Percentiles rank a stretch among this genome's conserved stretches.
Evolutionary conservation across 441 rosid species (phyloP).

Genomic region (Corymbia citriodora): DNA sequence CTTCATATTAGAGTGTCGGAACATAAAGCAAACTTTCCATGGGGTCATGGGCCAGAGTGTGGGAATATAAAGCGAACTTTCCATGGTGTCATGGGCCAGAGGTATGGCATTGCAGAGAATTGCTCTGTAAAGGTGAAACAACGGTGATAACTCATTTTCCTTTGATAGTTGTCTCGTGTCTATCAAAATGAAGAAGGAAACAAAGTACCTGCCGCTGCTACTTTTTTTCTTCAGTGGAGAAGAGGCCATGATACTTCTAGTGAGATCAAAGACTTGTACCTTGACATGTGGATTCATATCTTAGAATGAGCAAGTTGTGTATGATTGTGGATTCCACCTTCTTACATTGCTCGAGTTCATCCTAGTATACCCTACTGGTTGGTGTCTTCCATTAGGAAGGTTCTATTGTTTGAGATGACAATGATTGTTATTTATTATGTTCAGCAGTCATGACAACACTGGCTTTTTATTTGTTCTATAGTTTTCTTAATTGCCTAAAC

Average conservation of each 20-base stretch:
- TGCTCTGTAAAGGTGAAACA: background rate
- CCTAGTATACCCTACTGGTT: background rate
- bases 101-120: background rate
- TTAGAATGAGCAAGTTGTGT: background rate
- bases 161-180: background rate
- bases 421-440: background rate
- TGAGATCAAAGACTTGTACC: background rate
- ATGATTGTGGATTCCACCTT: background rate
- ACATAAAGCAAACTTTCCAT: background rate
- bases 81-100: background rate
- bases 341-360: background rate
- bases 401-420: background rate
- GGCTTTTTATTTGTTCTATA: background rate
- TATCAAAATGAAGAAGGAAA: background rate
- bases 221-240: background rate
- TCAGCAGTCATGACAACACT: background rate
- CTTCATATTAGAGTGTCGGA: background rate
- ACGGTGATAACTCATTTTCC: background rate
- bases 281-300: background rate
- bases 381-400: background rate
- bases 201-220: background rate
- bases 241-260: background rate
- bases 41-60: background rate
- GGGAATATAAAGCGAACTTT: background rate
- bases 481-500: background rate